Percentiles rank a stretch among this genome's conserved stretches.
Evolutionary conservation across 768 basidiomycete genomes (phyloP).

Genomic region (Amanita pallidorosea): DNA sequence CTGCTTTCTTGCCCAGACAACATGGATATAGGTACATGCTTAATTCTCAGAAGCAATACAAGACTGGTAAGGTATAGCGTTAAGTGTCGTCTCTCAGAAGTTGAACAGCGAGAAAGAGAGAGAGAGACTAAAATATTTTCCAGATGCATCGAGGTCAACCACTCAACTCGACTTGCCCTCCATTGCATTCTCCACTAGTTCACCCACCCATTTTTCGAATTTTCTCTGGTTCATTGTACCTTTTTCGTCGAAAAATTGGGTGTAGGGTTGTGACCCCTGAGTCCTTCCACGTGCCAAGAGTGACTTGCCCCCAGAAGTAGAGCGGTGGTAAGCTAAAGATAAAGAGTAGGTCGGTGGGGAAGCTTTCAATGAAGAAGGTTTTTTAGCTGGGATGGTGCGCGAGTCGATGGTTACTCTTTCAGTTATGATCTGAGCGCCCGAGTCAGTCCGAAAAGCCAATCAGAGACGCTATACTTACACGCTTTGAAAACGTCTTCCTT

Average conservation of each 20-base stretch:
- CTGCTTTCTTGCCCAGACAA: neutral
- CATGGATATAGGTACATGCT: neutral
- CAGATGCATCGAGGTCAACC: neutral
- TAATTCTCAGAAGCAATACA: slow-evolving; percentile 1
- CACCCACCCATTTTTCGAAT: slow-evolving; percentile 74
- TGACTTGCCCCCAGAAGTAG: slow-evolving; percentile 79
- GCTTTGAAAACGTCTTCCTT: slow-evolving; percentile 81
- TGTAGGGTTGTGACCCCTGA: slow-evolving; percentile 45
- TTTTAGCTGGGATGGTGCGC: slow-evolving; percentile 45
- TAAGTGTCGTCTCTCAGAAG: neutral
- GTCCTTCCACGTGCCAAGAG: slow-evolving; percentile 64
- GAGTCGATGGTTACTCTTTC: slow-evolving; percentile 80
- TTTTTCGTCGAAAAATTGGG: slow-evolving; percentile 70
- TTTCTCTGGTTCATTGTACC: slow-evolving; percentile 68
- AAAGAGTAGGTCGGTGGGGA: slow-evolving; percentile 57
- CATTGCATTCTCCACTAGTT: slow-evolving; percentile 62
- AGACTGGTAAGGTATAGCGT: neutral
- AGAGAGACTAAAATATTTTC: neutral
- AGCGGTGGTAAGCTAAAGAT: slow-evolving; percentile 60
- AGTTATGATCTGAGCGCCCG: slow-evolving; percentile 67
- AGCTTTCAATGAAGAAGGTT: slow-evolving; percentile 15
- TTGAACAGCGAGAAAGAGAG: neutral
- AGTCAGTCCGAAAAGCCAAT: slow-evolving; percentile 14
- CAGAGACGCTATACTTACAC: slow-evolving; percentile 34
- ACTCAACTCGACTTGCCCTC: slow-evolving; percentile 38